Evolutionary conservation across 495 filamentous ascomycete genomes (phyloP), one percentile per base, ranked within the genome.

Genomic region (Aspergillus nanangensis): DNA sequence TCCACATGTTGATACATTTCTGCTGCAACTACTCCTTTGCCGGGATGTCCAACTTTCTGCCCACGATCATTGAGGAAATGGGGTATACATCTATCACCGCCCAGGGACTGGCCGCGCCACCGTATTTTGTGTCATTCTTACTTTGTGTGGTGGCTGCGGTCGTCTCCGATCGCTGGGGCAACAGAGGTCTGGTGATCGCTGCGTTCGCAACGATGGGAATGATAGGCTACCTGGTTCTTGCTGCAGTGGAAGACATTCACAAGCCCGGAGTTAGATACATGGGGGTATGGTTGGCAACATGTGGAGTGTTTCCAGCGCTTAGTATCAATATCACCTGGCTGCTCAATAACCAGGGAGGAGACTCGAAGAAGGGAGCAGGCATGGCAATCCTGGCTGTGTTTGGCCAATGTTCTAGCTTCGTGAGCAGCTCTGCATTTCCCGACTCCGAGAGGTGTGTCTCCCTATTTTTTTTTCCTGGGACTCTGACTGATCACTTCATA

Each of bases 41-140:
- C 0, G 55, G 52, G 0, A 39, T 92, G 8, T 85, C 87, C 4
- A 83, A 88, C 1, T 91, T 89, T 57, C 72, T 90, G 1, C 87
- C 87, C 0, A 80, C 83, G 10, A 86, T 90, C 55, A 69, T 88
- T 8, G 62, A 75, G 36, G 71, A 77, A 24, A 86, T 88, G 82
- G 86, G 84, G 7, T 88, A 80, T 61, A 76, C 69, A 5, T 58
- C 70, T 3, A 70, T 87, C 34, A 70, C 81, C 41, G 77, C 86
- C 0, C 87, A 92, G 58, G 86, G 83, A 0, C 76, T 90, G 11
- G 79, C 79, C 14, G 83, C 84, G 0, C 87, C 86, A 2, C 85
- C 86, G 3, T 90, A 87, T 61, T 75, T 92, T 45, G 62, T 82
- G 15, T 77, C 82, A 5, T 88, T 89, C 51, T 48, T 86, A 3